A percentile compares a stretch with the other conserved stretches of the same genome.
Evolutionary conservation across 75 land plant genomes (phyloP).

Genomic region (Cupressus sempervirens): DNA sequence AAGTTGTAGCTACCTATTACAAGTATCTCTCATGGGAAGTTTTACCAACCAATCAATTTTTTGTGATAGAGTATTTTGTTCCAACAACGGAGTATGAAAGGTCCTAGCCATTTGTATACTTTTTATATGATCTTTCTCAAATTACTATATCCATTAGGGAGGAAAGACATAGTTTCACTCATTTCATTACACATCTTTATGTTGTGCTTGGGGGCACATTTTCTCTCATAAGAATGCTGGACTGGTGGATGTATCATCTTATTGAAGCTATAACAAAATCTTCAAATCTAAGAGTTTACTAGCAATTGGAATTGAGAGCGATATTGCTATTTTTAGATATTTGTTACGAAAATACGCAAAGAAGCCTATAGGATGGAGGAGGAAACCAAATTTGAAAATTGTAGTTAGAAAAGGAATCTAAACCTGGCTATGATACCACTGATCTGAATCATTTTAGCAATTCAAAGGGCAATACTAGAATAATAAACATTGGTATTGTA

Average conservation of each 20-base stretch:
- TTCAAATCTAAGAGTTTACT: conserved; percentile 2
- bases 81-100: conserved; percentile 51
- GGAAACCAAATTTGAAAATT: no score
- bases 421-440: no score
- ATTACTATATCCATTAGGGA: conserved; percentile 92
- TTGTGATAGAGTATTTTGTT: conserved; percentile 90
- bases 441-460: no score
- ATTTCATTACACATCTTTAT: conserved; percentile 93
- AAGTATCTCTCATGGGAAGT: conserved; percentile 72
- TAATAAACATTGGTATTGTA: no score
- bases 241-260: conserved; percentile 87
- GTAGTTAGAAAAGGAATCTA: no score
- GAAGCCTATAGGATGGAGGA: no score
- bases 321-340: no score
- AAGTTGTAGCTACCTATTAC: conserved; percentile 72
- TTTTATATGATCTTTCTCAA: conserved; percentile 95
- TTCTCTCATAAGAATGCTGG: conserved; percentile 97
- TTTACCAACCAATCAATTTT: conserved; percentile 94
- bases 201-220: conserved; percentile 98
- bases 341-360: no score
- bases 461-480: no score
- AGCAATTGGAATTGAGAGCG: neutral
- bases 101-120: conserved; percentile 94
- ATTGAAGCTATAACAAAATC: conserved; percentile 64
- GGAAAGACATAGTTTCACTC: conserved; percentile 85